phyloP scores from a whole-genome alignment of 2,329 filamentous ascomycete genomes.

The Dothiorella sarmentorum region DNA sequence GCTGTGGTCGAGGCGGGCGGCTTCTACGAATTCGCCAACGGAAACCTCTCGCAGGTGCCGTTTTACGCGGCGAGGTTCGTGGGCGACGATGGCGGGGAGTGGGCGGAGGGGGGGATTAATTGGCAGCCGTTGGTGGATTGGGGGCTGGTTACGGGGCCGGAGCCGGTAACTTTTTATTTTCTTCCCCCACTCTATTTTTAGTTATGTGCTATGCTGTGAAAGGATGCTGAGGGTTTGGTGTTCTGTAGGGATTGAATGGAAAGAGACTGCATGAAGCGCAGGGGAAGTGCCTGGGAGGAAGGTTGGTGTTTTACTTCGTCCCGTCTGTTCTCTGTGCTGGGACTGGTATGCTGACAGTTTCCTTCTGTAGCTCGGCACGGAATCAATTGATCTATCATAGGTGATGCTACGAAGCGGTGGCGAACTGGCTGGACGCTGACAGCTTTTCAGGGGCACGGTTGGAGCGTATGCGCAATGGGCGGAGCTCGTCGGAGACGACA shows the following conservation, averaged over 20 bases:
- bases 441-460: not conserved
- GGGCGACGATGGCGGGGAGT: not conserved
- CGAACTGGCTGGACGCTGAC: not conserved
- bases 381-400: constrained; percentile 23
- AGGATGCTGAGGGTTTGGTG: not conserved
- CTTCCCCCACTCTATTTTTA: too few relatives aligned
- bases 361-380: not conserved
- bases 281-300: not conserved
- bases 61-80: constrained; percentile 20
- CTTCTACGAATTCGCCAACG: constrained; percentile 28
- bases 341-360: not conserved
- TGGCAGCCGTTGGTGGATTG: constrained; percentile 9
- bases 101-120: not conserved
- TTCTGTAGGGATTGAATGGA: not conserved
- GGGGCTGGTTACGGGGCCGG: not conserved
- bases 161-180: not conserved
- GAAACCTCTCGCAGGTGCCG: constrained; percentile 26
- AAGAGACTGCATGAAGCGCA: not conserved
- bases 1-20: constrained; percentile 31
- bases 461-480: constrained; percentile 22
- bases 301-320: constrained; percentile 24
- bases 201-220: not conserved
- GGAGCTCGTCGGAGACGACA: constrained; percentile 22
- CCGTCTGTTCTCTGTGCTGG: too few relatives aligned
- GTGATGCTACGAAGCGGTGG: not conserved